A percentile compares a stretch with the other conserved stretches of the same genome.
Evolutionary conservation across 2,329 filamentous ascomycete species (phyloP).

Genomic region (Penicillium oxalicum): DNA sequence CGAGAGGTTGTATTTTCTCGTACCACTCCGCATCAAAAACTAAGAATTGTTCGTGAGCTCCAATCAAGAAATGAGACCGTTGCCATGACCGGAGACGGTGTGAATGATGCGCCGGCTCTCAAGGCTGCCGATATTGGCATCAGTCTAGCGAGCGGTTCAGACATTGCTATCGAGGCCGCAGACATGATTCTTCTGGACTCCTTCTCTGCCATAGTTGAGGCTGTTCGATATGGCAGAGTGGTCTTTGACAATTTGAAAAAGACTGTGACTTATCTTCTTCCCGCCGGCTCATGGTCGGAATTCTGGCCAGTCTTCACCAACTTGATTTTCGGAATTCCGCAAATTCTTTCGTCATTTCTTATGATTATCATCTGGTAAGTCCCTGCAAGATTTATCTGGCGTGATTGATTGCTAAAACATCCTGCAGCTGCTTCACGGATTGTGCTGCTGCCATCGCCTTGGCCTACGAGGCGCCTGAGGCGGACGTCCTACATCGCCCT

Average conservation of each 20-base stretch:
- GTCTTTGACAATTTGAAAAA: conserved; percentile 9
- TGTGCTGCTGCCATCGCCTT: conserved; percentile 66
- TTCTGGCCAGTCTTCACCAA: conserved; percentile 72
- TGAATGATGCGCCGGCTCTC: conserved; percentile 76
- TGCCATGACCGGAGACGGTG: conserved; percentile 81
- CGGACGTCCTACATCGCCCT: conserved; percentile 63
- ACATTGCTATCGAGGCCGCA: conserved; percentile 9
- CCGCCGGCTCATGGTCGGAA: conserved; percentile 65
- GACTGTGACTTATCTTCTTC: conserved; percentile 5
- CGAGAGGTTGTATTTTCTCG: neutral
- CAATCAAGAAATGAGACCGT: neutral
- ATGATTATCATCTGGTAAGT: conserved; percentile 61
- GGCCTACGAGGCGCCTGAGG: conserved; percentile 71
- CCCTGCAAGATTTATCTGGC: neutral
- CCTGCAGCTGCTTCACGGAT: conserved; percentile 63
- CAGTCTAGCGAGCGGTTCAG: conserved; percentile 10
- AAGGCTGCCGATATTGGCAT: conserved; percentile 77
- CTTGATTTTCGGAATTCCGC: conserved; percentile 65
- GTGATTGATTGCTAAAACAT: neutral
- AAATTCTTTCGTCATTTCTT: conserved; percentile 66
- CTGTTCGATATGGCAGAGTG: conserved; percentile 4
- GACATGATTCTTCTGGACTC: conserved; percentile 5
- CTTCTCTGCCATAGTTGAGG: conserved; percentile 3
- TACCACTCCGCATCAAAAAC: neutral
- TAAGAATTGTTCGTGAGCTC: neutral